Conservation (phyloP, 2,329 filamentous ascomycete species). For the Sphaerulina populicola region DNA sequence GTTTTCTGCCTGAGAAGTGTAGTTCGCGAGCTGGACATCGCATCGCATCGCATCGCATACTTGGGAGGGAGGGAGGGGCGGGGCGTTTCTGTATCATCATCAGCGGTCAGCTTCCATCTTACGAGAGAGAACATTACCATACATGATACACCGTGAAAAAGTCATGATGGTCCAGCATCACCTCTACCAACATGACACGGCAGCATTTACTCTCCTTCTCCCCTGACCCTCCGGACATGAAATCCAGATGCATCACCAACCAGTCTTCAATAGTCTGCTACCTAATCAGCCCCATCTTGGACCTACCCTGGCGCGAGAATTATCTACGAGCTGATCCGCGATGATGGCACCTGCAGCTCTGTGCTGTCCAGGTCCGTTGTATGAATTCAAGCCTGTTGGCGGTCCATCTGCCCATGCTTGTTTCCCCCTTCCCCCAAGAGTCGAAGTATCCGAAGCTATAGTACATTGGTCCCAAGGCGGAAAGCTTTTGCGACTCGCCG, state of each 20-base stretch:
- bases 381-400: neutral
- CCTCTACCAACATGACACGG: no score
- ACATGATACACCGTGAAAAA: no score
- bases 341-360: neutral
- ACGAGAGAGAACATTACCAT: no score
- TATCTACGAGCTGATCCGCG: neutral
- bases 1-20: no score
- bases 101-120: no score
- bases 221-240: neutral
- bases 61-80: no score
- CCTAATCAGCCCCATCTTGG: constrained; percentile 1
- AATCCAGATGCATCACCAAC: neutral
- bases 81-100: no score
- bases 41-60: no score
- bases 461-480: constrained; percentile 2
- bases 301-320: neutral
- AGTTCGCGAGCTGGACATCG: no score
- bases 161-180: no score
- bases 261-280: constrained; percentile 6
- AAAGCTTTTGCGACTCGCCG: constrained; percentile 5
- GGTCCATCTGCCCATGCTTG: neutral
- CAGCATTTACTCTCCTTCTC: neutral
- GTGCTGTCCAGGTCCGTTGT: neutral
- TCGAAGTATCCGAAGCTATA: constrained; percentile 6
- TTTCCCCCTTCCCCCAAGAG: neutral